Base-by-base conservation (phyloP, 345 rosid species). In the Citrus hindsii region DNA sequence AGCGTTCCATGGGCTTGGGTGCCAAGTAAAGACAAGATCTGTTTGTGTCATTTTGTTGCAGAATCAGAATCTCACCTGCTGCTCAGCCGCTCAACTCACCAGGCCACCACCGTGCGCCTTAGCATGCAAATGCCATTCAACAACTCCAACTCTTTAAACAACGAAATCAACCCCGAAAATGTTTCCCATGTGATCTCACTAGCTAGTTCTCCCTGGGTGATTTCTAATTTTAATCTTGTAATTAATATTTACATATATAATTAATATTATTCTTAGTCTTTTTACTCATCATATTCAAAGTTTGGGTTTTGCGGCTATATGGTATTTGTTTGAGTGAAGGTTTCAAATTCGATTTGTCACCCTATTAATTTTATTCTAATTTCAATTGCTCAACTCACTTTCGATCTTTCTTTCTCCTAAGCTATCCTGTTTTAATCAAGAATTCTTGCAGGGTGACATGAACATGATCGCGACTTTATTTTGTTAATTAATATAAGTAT, bases 11-110 rank as follows among this genome's bases (percentile, higher is more conserved):
- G 61, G 69, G 48, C 21, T 71, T 24, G 27, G 76, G n/a, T 40
- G 71, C 38, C 28, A 25, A 25, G 3, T 60, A 19, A 64, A 62
- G 81, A 67, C 81, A 72, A 68, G 53, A 28, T 42, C 55, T 3
- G 27, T 37, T 6, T 69, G 71, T 69, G 71, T 58, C 61, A 60
- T 59, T 74, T 59, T 60, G 37, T 6, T 30, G 56, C 40, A 46
- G 81, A 76, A 79, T 73, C 77, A 69, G 82, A 79, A 79, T 84
- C 84, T 76, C 67, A 76, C 33, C 59, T 71, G 80, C 74, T 38
- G 24, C 74, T 33, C 19, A 30, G 63, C 76, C 66, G 37, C 69
- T 6, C 55, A 69, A 71, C 56, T 66, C 69, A 63, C 66, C 68
- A 40, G 14, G 48, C 38, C 53, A 59, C 71, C n/a, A 33, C 48